phyloP scores from a whole-genome alignment of 352 stramenopile genomes.

The Pythium aphanidermatum region DNA sequence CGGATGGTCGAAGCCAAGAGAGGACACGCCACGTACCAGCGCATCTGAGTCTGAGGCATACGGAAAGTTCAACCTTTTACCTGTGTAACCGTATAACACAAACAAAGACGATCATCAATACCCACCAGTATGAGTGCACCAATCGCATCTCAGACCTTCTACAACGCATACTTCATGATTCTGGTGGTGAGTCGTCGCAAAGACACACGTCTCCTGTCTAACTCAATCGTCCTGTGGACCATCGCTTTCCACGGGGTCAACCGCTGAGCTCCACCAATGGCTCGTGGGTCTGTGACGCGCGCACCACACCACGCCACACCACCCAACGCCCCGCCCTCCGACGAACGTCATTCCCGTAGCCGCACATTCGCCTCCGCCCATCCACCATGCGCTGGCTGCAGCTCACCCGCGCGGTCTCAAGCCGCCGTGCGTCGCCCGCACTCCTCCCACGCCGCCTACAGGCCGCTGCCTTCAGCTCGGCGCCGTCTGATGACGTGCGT shows the following conservation, averaged over 20 bases:
- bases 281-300: conserved; percentile 15
- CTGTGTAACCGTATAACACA: too few species aligned
- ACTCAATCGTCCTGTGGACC: background rate
- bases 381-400: conserved; percentile 51
- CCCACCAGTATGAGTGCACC: too few species aligned
- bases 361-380: background rate
- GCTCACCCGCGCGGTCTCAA: conserved; percentile 35
- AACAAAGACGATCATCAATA: too few species aligned
- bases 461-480: conserved; percentile 3
- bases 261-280: conserved; percentile 19
- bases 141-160: too few species aligned
- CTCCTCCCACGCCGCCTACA: conserved; percentile 18
- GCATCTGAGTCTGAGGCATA: conserved; percentile 13
- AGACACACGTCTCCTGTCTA: conserved; percentile 2
- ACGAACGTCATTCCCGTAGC: background rate
- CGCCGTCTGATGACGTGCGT: conserved; percentile 18
- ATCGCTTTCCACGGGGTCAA: conserved; percentile 12
- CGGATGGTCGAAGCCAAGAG: background rate
- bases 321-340: background rate
- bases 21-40: background rate
- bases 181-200: background rate
- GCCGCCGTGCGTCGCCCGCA: conserved; percentile 19
- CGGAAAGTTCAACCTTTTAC: too few species aligned
- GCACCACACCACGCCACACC: conserved; percentile 2
- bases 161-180: too few species aligned